phyloP scores from a whole-genome alignment of 352 stramenopile species.

The Globisporangium solare region DNA sequence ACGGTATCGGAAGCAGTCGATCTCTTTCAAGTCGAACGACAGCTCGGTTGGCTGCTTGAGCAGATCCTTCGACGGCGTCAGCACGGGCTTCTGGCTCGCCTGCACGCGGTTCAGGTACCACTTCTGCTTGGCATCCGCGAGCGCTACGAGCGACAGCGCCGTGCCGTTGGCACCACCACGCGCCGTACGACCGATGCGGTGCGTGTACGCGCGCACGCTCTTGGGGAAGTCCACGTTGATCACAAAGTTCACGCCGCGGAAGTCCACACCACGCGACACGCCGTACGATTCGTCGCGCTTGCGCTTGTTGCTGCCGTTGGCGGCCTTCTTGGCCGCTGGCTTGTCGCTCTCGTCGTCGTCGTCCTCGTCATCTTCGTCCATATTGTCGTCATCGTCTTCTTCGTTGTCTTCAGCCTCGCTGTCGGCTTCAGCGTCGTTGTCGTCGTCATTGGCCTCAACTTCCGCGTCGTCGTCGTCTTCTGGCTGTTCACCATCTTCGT shows the following conservation, averaged over 20 bases:
- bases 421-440: slow-evolving; percentile 39
- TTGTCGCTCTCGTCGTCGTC: slow-evolving; percentile 5
- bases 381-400: slow-evolving; percentile 34
- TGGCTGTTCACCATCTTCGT: slow-evolving; percentile 36
- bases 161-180: slow-evolving; percentile 95
- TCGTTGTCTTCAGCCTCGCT: slow-evolving; percentile 35
- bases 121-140: slow-evolving; percentile 71
- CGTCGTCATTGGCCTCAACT: slow-evolving; percentile 35
- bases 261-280: slow-evolving; percentile 97
- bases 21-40: slow-evolving; percentile 96
- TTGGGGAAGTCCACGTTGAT: slow-evolving; percentile 99
- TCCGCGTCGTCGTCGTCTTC: slow-evolving; percentile 37
- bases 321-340: slow-evolving; percentile 12
- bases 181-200: slow-evolving; percentile 97
- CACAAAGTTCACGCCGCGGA: slow-evolving; percentile 97
- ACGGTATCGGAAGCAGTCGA: slow-evolving; percentile 97
- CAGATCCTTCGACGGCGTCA: slow-evolving; percentile 75
- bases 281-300: slow-evolving; percentile 91
- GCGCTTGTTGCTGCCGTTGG: slow-evolving; percentile 47
- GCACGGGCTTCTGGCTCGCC: slow-evolving; percentile 86
- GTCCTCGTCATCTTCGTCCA: slow-evolving; percentile 23
- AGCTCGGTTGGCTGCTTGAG: slow-evolving; percentile 93
- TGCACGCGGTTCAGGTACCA: slow-evolving; percentile 89
- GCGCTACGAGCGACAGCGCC: slow-evolving; percentile 93
- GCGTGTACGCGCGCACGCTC: slow-evolving; percentile 94